A percentile compares a stretch with the other conserved stretches of the same genome.
Evolutionary conservation across 345 rosid species (phyloP).

Genomic region (Populus pruinosa): DNA sequence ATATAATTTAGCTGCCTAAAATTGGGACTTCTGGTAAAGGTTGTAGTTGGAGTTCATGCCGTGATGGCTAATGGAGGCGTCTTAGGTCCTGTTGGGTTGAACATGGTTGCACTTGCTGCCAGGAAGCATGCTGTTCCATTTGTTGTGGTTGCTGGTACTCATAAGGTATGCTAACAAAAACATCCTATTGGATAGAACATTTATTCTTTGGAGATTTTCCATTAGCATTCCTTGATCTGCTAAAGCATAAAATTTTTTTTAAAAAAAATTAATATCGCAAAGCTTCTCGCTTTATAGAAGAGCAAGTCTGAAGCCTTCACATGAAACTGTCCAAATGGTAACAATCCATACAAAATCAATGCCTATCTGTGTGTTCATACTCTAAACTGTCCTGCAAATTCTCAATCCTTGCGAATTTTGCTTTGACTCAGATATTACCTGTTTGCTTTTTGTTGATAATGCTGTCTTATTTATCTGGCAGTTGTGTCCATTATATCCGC

Average conservation of each 20-base stretch:
- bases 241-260: too few relatives aligned
- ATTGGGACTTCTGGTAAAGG: constrained; percentile 36
- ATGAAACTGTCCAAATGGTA: neutral
- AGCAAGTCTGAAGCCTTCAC: neutral
- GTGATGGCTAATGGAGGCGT: constrained; percentile 94
- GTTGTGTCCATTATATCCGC: constrained; percentile 88
- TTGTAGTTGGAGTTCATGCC: constrained; percentile 88
- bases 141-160: constrained; percentile 86
- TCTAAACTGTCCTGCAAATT: neutral
- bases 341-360: neutral
- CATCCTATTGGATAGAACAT: neutral
- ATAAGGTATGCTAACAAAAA: constrained; percentile 51
- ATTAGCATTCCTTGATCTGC: neutral
- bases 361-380: neutral
- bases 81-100: constrained; percentile 86
- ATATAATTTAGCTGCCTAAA: constrained; percentile 5
- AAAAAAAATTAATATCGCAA: neutral
- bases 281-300: neutral
- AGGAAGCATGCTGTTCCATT: constrained; percentile 90
- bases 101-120: constrained; percentile 90
- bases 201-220: neutral
- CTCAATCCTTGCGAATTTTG: neutral
- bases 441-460: neutral
- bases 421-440: neutral
- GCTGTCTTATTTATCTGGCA: constrained; percentile 26